Percentiles rank a stretch among this genome's conserved stretches.
These are phyloP conservation scores for Dothistroma septosporum DNA, from an alignment of 2,329 filamentous ascomycete species.

Conservation along the genomic window DNA sequence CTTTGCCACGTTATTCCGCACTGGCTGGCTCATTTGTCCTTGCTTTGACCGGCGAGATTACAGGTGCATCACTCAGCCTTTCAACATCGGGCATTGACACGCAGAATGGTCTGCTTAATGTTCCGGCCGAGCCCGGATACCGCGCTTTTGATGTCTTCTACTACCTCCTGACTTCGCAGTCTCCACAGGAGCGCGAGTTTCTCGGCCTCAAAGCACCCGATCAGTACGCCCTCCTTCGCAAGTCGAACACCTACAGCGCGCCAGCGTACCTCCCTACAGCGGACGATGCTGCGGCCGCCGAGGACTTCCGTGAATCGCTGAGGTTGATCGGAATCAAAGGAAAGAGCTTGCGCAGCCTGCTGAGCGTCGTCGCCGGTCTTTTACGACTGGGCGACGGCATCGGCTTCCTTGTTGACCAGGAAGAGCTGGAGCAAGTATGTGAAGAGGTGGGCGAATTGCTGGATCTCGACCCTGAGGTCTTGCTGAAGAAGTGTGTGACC, in stretches of 20 bases:
- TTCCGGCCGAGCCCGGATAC: constrained; percentile 75
- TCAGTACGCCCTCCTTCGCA: constrained; percentile 71
- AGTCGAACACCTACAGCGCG: constrained; percentile 78
- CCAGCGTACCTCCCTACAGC: constrained; percentile 87
- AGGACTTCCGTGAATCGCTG: constrained; percentile 82
- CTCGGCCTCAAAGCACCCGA: constrained; percentile 73
- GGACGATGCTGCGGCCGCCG: constrained; percentile 86
- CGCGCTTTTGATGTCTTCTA: constrained; percentile 98
- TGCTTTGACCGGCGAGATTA: constrained; percentile 73
- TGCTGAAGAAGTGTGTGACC: constrained; percentile 73
- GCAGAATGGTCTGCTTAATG: constrained; percentile 68
- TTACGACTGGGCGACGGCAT: constrained; percentile 89
- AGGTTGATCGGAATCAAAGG: constrained; percentile 95
- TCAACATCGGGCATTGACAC: constrained; percentile 89
- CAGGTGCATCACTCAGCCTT: constrained; percentile 69
- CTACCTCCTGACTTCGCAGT: constrained; percentile 84
- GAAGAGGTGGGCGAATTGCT: constrained; percentile 85
- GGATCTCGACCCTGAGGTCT: constrained; percentile 78
- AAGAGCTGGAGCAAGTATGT: constrained; percentile 77
- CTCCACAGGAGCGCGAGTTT: constrained; percentile 79
- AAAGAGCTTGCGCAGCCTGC: constrained; percentile 71
- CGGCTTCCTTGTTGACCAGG: constrained; percentile 78
- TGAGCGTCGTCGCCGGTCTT: constrained; percentile 79
- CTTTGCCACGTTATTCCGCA: constrained; percentile 72
- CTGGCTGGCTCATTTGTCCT: constrained; percentile 78